Conservation (phyloP, 371 early-diverging fungal genomes). For the Mucor saturninus region DNA sequence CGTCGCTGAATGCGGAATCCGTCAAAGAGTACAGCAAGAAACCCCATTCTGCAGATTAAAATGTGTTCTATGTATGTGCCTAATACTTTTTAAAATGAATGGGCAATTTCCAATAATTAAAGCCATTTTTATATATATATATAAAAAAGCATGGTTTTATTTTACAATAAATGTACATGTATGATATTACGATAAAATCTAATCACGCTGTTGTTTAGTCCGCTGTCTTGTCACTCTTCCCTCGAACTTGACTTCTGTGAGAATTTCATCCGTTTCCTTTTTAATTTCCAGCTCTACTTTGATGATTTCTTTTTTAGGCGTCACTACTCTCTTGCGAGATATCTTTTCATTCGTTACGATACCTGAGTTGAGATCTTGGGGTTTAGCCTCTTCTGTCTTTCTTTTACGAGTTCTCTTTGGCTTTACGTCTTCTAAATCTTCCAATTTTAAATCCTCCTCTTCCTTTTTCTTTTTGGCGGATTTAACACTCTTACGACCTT, state of each 20-base stretch:
- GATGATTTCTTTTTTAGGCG: not conserved
- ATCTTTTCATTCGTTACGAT: not conserved
- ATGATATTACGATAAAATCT: too few relatives aligned
- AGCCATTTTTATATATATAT: too few relatives aligned
- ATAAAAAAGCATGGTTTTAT: not conserved
- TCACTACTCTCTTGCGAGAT: not conserved
- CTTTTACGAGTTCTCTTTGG: not conserved
- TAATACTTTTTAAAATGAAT: too few relatives aligned
- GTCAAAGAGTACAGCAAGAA: slow-evolving; percentile 26
- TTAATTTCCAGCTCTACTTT: not conserved
- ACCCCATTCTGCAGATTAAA: slow-evolving; percentile 14
- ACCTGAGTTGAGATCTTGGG: not conserved
- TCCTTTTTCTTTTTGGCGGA: slow-evolving; percentile 2
- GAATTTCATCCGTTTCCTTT: not conserved
- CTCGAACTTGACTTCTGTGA: not conserved
- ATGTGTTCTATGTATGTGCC: too few relatives aligned
- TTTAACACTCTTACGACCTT: slow-evolving; percentile 29
- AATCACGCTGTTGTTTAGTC: not conserved
- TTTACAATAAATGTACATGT: not conserved
- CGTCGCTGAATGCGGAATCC: slow-evolving; percentile 24
- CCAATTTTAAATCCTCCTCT: not conserved
- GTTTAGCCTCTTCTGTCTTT: slow-evolving; percentile 7
- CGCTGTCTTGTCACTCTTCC: slow-evolving; percentile 6
- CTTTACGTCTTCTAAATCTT: too few relatives aligned
- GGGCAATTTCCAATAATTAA: too few relatives aligned